phyloP scores from a whole-genome alignment of 2,329 filamentous ascomycete genomes.

The Rhynchosporium secalis region DNA sequence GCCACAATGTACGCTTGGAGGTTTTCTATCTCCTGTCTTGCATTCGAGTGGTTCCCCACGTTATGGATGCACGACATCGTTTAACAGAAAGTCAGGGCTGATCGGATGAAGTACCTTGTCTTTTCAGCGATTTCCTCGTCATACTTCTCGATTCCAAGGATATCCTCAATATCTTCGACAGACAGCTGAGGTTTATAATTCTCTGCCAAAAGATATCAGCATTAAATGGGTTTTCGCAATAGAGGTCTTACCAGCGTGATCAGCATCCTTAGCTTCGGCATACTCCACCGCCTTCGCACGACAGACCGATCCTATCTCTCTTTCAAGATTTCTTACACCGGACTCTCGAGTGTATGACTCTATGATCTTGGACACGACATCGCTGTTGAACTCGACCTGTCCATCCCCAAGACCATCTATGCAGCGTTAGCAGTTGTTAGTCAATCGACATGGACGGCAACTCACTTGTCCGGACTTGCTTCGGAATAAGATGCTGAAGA shows the following conservation, averaged over 20 bases:
- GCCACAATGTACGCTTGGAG: conserved; percentile 18
- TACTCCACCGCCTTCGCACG: conserved; percentile 94
- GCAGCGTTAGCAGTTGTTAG: conserved; percentile 27
- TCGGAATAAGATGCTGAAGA: conserved; percentile 88
- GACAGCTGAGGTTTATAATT: conserved; percentile 74
- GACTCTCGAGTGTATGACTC: conserved; percentile 95
- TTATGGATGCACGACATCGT: conserved; percentile 13
- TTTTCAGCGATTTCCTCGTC: conserved; percentile 95
- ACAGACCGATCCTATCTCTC: conserved; percentile 92
- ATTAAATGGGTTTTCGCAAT: neutral
- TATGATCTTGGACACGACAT: conserved; percentile 92
- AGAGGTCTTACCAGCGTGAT: conserved; percentile 43
- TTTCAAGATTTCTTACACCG: conserved; percentile 92
- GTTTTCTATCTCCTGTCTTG: conserved; percentile 25
- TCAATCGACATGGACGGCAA: conserved; percentile 5
- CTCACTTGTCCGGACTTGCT: conserved; percentile 78
- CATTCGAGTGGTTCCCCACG: conserved; percentile 16
- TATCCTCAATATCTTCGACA: conserved; percentile 80
- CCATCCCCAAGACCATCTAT: conserved; percentile 70
- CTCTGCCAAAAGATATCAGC: conserved; percentile 40
- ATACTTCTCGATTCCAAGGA: conserved; percentile 89
- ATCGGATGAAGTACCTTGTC: conserved; percentile 44
- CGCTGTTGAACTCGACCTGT: conserved; percentile 74
- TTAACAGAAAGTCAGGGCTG: neutral
- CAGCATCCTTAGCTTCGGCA: conserved; percentile 81